Evolutionary conservation across 192 early-diverging fungal genomes (phyloP).

Genomic region (Hyaloraphidium curvatum): DNA sequence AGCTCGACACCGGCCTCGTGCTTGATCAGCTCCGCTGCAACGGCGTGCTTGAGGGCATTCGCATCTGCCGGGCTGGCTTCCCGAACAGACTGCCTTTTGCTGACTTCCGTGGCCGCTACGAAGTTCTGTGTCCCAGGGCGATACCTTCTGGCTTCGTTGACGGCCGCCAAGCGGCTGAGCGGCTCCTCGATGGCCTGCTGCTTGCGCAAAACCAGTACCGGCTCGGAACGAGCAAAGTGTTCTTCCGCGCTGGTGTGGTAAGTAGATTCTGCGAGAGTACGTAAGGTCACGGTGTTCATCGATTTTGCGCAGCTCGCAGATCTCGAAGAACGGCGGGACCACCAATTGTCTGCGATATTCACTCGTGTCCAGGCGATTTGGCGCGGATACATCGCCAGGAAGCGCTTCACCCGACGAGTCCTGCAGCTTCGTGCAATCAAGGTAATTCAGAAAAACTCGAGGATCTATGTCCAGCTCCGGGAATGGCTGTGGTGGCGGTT

Average conservation of each 20-base stretch:
- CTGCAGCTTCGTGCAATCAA: conserved; percentile 74
- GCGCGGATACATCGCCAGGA: conserved; percentile 64
- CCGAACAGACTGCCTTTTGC: conserved; percentile 81
- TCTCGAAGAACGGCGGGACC: conserved; percentile 78
- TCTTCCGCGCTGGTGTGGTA: conserved; percentile 86
- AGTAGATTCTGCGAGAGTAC: conserved; percentile 10
- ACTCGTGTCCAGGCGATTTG: conserved; percentile 69
- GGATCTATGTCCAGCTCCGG: conserved; percentile 67
- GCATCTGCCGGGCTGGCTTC: conserved; percentile 87
- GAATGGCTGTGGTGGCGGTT: conserved; percentile 96
- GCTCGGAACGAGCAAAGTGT: conserved; percentile 84
- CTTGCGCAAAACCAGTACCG: conserved; percentile 69
- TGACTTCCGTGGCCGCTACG: conserved; percentile 87
- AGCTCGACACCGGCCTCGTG: conserved; percentile 63
- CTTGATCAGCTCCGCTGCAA: conserved; percentile 89
- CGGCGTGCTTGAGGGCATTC: conserved; percentile 92
- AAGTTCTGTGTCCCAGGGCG: conserved; percentile 62
- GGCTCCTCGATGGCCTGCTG: conserved; percentile 50
- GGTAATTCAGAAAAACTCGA: conserved; percentile 85
- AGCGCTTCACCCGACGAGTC: conserved; percentile 35
- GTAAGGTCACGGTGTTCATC: neutral
- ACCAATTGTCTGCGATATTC: conserved; percentile 63
- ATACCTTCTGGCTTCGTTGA: conserved; percentile 77
- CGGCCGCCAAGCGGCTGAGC: conserved; percentile 62
- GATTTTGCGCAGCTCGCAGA: conserved; percentile 44